These are phyloP conservation scores for Pestalotiopsis sp. DNA, from an alignment of 2,329 filamentous ascomycete genomes.

Conservation along the genomic window DNA sequence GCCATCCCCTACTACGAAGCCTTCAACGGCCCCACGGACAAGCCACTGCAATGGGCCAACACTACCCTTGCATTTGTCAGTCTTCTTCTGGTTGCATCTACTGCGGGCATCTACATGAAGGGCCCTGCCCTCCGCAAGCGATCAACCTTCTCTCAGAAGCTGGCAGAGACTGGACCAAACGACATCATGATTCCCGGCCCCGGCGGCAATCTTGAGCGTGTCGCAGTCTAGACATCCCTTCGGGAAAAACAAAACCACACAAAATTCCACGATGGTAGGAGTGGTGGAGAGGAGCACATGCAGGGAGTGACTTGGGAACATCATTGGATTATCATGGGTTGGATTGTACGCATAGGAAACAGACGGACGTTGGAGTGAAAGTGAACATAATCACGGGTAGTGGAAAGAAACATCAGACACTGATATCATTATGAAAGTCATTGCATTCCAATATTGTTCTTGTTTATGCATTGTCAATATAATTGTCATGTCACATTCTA, in stretches of 20 bases:
- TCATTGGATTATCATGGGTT: too few species aligned
- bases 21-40: slow-evolving; percentile 41
- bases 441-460: too few species aligned
- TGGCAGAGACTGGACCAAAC: slow-evolving; percentile 43
- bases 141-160: slow-evolving; percentile 60
- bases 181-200: neutral
- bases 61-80: slow-evolving; percentile 55
- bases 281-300: neutral
- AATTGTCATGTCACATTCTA: too few species aligned
- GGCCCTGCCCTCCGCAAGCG: slow-evolving; percentile 53
- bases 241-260: neutral
- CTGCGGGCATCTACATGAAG: slow-evolving; percentile 60
- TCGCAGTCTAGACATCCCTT: neutral
- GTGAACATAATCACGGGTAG: too few species aligned
- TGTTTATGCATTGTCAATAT: too few species aligned
- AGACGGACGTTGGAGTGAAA: too few species aligned
- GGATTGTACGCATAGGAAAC: too few species aligned
- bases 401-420: too few species aligned
- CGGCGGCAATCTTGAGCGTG: neutral
- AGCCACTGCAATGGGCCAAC: slow-evolving; percentile 51
- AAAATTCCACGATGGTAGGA: neutral
- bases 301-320: neutral
- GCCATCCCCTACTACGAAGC: slow-evolving; percentile 58
- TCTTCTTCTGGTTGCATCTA: slow-evolving; percentile 52
- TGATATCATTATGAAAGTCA: too few species aligned